Evolutionary conservation across 306 rosid species (phyloP).

Genomic region (Cercis canadensis): DNA sequence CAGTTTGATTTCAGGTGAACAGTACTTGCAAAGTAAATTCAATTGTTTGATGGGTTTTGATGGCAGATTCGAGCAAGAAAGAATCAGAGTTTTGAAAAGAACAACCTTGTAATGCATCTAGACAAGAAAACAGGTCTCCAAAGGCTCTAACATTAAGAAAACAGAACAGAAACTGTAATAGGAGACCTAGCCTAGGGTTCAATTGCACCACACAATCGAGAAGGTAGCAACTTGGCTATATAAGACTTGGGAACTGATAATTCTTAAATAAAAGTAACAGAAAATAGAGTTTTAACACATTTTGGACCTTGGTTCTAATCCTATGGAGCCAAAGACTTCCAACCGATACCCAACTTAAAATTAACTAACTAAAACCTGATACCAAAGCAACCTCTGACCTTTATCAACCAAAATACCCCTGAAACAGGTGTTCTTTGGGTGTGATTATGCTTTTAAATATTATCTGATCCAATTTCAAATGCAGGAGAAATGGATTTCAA

Average conservation of each 20-base stretch:
- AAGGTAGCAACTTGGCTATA: slow-evolving; percentile 5
- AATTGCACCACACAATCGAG: slow-evolving; percentile 9
- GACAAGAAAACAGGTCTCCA: not conserved
- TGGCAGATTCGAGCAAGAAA: slow-evolving; percentile 15
- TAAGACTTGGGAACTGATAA: slow-evolving; percentile 4
- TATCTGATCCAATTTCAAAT: not conserved
- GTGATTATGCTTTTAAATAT: not conserved
- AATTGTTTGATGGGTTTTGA: not conserved
- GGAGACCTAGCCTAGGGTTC: slow-evolving; percentile 20
- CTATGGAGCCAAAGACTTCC: not conserved
- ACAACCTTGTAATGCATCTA: slow-evolving; percentile 11
- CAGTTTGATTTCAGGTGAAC: not conserved
- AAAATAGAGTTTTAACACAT: not conserved
- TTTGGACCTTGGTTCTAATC: not conserved
- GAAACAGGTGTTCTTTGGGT: not conserved
- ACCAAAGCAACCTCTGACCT: not conserved
- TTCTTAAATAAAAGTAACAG: slow-evolving; percentile 17
- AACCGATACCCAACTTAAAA: not conserved
- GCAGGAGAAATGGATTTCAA: slow-evolving; percentile 21
- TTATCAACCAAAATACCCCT: not conserved
- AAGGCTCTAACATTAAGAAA: slow-evolving; percentile 3
- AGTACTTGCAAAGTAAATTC: not conserved
- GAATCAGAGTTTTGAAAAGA: slow-evolving; percentile 13
- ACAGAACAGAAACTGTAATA: slow-evolving; percentile 33
- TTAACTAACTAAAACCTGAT: not conserved